Base-by-base conservation (phyloP, 352 stramenopile genomes). In the Pythium monospermum region DNA sequence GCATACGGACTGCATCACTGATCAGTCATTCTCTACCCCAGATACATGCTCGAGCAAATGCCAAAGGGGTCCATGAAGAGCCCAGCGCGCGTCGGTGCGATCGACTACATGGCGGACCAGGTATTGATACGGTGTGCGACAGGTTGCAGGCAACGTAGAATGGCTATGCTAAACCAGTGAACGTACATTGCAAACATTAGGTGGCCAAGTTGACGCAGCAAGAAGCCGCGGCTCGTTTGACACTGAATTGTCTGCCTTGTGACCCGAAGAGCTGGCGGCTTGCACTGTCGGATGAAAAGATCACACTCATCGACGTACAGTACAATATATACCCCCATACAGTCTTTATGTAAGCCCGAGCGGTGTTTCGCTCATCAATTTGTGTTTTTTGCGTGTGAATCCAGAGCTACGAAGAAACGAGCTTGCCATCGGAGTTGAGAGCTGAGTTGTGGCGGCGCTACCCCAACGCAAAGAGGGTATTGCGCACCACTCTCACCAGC, bases 51-150 rank as follows among this genome's bases (percentile, higher is more conserved):
- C 13, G 72, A 83, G 30, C 60, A 52, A 22, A 76, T 85, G 42
- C 70, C 76, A 1, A 76, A 67, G 23, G 57, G 61, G 12, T 64
- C 44, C 35, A 47, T 62, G 33, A 25, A 49, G 27, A 68, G 57
- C 16, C 57, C 54, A 4, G 53, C 63, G 2, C 65, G 63, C 11
- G 64, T 68, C 4, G 32, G 71, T 33, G 72, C 78, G 16, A 71
- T 81, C 42, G 69, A 79, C 31, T 87, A 87, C 59, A 87, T 91
- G 71, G 67, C 72, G 25, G 63, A 79, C 6, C 74, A 91, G 61
- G 79, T 87, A 43, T 1, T 15, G 38, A 7, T 11, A 19, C 6
- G 35, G n/a, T 41, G 35, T 25, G n/a, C 8, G 3, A 12, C 38
- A 23, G 2, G 6, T 16, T n/a, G n/a, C n/a, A n/a, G n/a, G n/a